These are phyloP conservation scores for Parastagonospora nodorum DNA, from an alignment of 2,329 filamentous ascomycete genomes.

Conservation along the genomic window DNA sequence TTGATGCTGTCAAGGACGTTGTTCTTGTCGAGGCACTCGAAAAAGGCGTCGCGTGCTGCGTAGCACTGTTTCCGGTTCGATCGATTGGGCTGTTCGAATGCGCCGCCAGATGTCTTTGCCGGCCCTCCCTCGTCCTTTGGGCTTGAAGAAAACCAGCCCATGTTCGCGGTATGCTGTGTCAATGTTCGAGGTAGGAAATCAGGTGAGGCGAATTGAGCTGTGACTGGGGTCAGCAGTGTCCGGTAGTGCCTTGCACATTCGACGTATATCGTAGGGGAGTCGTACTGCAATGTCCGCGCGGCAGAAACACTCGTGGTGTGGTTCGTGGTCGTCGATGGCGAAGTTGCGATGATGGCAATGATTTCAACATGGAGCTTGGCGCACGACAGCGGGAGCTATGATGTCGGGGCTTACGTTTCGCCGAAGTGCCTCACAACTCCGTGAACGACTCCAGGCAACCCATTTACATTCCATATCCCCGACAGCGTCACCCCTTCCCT, in stretches of 20 bases:
- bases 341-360: slow-evolving; percentile 4
- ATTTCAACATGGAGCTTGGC: slow-evolving; percentile 26
- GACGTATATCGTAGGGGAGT: neutral
- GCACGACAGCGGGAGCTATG: slow-evolving; percentile 14
- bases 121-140: slow-evolving; percentile 42
- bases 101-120: slow-evolving; percentile 54
- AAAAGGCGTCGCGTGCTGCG: slow-evolving; percentile 87
- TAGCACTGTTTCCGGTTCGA: slow-evolving; percentile 84
- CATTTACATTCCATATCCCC: slow-evolving; percentile 7
- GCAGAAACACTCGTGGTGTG: neutral
- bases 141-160: slow-evolving; percentile 59
- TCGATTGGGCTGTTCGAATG: slow-evolving; percentile 81
- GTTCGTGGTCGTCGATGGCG: neutral
- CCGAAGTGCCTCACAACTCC: slow-evolving; percentile 15
- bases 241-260: neutral
- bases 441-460: slow-evolving; percentile 23
- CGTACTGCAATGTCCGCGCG: neutral
- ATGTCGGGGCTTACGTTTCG: slow-evolving; percentile 25
- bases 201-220: slow-evolving; percentile 11
- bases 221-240: slow-evolving; percentile 6
- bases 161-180: slow-evolving; percentile 37
- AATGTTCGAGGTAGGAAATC: slow-evolving; percentile 7
- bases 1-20: slow-evolving; percentile 76
- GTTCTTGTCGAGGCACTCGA: slow-evolving; percentile 81
- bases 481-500: slow-evolving; percentile 12